These are phyloP conservation scores for Sanguinoderma infundibulare DNA, from an alignment of 1,284 basidiomycete species.

Conservation along the genomic window DNA sequence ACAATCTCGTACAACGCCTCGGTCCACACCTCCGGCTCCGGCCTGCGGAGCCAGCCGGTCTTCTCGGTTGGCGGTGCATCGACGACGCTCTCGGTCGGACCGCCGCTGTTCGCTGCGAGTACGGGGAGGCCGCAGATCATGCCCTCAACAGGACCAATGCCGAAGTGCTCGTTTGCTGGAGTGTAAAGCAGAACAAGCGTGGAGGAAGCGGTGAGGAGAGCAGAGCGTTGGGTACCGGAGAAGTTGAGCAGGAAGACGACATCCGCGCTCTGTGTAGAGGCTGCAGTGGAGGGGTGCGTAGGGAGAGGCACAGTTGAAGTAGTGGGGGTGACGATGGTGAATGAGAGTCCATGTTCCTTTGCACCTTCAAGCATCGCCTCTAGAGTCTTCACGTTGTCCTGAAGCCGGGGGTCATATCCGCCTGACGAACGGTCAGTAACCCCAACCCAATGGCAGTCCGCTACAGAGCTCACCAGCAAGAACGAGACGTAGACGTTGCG, in stretches of 20 bases:
- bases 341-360: constrained; percentile 53
- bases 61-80: constrained; percentile 47
- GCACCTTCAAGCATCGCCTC: constrained; percentile 60
- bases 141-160: constrained; percentile 94
- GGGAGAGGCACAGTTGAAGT: constrained; percentile 42
- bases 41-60: constrained; percentile 75
- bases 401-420: constrained; percentile 74
- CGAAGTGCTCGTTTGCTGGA: constrained; percentile 95
- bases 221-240: constrained; percentile 77
- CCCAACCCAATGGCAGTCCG: neutral
- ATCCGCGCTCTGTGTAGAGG: constrained; percentile 37
- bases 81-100: constrained; percentile 89
- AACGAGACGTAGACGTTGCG: constrained; percentile 61
- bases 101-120: constrained; percentile 88
- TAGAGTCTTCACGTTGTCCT: constrained; percentile 75
- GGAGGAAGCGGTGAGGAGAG: constrained; percentile 67
- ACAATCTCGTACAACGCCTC: constrained; percentile 68
- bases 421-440: constrained; percentile 45
- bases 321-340: constrained; percentile 53
- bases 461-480: constrained; percentile 61
- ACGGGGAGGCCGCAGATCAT: constrained; percentile 94
- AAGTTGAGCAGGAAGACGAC: constrained; percentile 90
- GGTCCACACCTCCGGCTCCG: constrained; percentile 72
- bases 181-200: constrained; percentile 89
- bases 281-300: constrained; percentile 42